Evolutionary conservation across 2,329 filamentous ascomycete species (phyloP), one percentile per base, ranked within the genome.

Genomic region (Nigrospora sphaerica): DNA sequence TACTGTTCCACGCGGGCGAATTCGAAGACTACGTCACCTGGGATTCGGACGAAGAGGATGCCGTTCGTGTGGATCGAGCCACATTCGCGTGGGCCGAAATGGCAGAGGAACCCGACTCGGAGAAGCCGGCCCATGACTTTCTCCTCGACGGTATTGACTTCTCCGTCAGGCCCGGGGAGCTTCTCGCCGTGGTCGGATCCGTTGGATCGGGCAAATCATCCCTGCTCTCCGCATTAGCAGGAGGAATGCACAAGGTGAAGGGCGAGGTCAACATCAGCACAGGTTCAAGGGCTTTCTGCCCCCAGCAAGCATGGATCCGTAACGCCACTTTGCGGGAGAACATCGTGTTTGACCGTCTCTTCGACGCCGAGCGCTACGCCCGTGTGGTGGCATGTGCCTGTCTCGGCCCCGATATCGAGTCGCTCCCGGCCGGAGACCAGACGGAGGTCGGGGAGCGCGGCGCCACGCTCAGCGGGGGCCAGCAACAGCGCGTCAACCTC

Each of bases 281-380:
- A 9, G 88, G 88, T 0, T 84, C 82, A 3, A 76, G 90, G 50
- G 86, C 90, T 0, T 95, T 95, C 57, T 95, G 91, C 55, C 90
- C 91, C 0, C 91, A 96, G 61, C 95, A 95, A 59, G 87, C 91
- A 0, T 96, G 91, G 91, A 95, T 96, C 40, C 90, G 95, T 59
- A 95, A 95, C 58, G 77, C 88, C 0, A 86, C 85, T 0, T 77
- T 95, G 2, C 81, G 80, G 52, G 81, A 95, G 32, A 96, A 96
- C 59, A 93, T 96, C 49, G 65, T 88, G 1, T 95, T 96, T 57
- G 90, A 90, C 13, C 90, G 86, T 53, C 75, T 79, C 0, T 78
- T 83, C 64, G 74, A 93, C 42, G 74, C 74, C 49, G 67, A 70
- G 4, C 93, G 89, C 88, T 93, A 95, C 59, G 74, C 83, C 34